Percentiles rank a stretch among this genome's conserved stretches.
These are phyloP conservation scores for Pulveroboletus sp. DNA, from an alignment of 768 basidiomycete species.

Conservation along the genomic window DNA sequence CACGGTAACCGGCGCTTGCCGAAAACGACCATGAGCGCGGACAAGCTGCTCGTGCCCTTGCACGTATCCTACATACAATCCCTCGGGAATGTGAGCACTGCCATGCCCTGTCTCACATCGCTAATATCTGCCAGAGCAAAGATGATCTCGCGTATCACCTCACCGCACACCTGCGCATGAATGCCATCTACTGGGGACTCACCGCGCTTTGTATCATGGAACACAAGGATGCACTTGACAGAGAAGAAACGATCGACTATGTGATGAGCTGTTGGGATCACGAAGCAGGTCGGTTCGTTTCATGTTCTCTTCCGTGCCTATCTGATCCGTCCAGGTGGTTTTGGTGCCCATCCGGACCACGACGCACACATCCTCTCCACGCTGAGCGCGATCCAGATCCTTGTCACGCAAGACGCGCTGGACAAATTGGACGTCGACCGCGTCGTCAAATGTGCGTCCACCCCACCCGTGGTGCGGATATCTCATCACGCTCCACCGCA, in stretches of 20 bases:
- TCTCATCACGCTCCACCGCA: conserved; percentile 29
- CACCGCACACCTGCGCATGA: conserved; percentile 90
- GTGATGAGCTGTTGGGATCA: conserved; percentile 97
- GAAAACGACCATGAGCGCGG: conserved; percentile 14
- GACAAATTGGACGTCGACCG: conserved; percentile 68
- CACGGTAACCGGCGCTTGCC: too few species aligned
- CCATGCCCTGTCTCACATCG: not conserved
- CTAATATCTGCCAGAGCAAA: conserved; percentile 51
- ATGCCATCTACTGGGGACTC: conserved; percentile 96
- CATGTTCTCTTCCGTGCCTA: not conserved
- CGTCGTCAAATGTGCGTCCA: conserved; percentile 65
- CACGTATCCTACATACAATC: conserved; percentile 78
- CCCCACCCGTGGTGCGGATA: not conserved
- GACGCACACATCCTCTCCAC: conserved; percentile 89
- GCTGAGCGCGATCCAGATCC: conserved; percentile 88
- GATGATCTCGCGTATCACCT: conserved; percentile 88
- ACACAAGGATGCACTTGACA: conserved; percentile 71
- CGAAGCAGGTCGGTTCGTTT: conserved; percentile 57
- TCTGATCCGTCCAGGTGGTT: conserved; percentile 59
- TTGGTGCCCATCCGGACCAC: conserved; percentile 90
- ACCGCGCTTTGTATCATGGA: conserved; percentile 84
- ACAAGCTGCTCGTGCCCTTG: conserved; percentile 45
- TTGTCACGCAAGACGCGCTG: conserved; percentile 80
- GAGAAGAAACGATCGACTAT: conserved; percentile 83
- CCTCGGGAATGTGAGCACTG: conserved; percentile 56